Evolutionary conservation across 768 basidiomycete species (phyloP), one percentile per base, ranked within the genome.

Genomic region (Kwoniella bestiolae): DNA sequence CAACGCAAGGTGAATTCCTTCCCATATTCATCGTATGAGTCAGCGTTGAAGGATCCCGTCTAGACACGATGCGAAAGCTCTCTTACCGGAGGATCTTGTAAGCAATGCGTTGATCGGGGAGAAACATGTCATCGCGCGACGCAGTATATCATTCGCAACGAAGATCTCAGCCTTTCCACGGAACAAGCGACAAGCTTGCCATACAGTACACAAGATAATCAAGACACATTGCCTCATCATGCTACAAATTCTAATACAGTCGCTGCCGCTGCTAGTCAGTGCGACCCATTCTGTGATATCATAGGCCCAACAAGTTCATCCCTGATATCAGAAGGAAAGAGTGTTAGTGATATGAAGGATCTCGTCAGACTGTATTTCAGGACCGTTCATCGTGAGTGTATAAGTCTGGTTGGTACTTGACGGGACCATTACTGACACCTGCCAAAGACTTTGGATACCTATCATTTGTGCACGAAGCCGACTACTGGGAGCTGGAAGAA

Each of bases 401-500:
- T n/a, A n/a, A n/a, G n/a, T n/a, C n/a, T n/a, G n/a, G n/a, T n/a
- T n/a, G n/a, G n/a, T n/a, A n/a, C n/a, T n/a, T n/a, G n/a, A n/a
- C n/a, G n/a, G n/a, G n/a, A n/a, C n/a, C n/a, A n/a, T n/a, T n/a
- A n/a, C n/a, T n/a, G n/a, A n/a, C n/a, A n/a, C n/a, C n/a, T n/a
- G 8, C 7, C 23, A 5, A 45, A 70, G 69, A 66, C 31, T 66
- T 60, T 35, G 69, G 56, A 44, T 71, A 59, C 58, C 50, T 71
- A 25, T 47, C 69, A 3, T 71, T 64, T 32, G 56, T 71, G 45
- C 69, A 71, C 50, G 69, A 71, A 46, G 52, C 66, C 12, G 63
- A 44, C 26, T 67, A 64, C 23, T 65, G 57, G 41, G 41, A 63
- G 2, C 26, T 71, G 26, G 14, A 60, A 8, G 66, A 71, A 11